These are phyloP conservation scores for Pinus tabuliformis DNA, from an alignment of 75 land plant genomes.

Conservation along the genomic window DNA sequence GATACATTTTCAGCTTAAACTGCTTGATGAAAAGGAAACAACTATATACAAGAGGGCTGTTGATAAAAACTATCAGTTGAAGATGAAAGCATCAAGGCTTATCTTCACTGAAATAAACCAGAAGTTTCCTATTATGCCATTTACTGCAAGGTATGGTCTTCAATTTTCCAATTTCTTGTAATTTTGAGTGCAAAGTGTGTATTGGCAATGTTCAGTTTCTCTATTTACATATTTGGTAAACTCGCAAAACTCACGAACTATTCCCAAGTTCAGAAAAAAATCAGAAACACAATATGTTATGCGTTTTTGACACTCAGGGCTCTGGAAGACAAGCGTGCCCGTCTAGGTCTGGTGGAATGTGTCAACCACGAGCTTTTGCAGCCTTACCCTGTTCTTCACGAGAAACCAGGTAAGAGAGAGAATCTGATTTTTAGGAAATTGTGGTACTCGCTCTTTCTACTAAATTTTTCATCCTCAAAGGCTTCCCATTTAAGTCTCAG, in stretches of 20 bases:
- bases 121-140: slow-evolving; percentile 98
- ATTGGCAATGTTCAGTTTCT: not conserved
- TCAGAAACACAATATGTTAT: too few relatives aligned
- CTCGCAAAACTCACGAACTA: not conserved
- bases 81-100: slow-evolving; percentile 96
- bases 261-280: too few relatives aligned
- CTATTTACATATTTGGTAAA: not conserved
- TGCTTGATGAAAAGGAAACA: slow-evolving; percentile 97
- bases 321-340: slow-evolving; percentile 95
- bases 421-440: too few relatives aligned
- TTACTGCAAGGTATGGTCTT: slow-evolving; percentile 75
- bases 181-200: not conserved
- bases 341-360: slow-evolving; percentile 94
- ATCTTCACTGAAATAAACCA: slow-evolving; percentile 96
- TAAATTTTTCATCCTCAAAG: too few relatives aligned
- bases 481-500: too few relatives aligned
- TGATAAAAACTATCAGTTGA: slow-evolving; percentile 92
- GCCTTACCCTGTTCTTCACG: slow-evolving; percentile 99
- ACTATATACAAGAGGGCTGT: slow-evolving; percentile 97
- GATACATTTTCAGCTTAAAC: slow-evolving; percentile 67
- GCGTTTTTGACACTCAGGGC: slow-evolving; percentile 41
- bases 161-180: not conserved
- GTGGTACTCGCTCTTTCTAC: too few relatives aligned
- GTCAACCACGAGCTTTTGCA: slow-evolving; percentile 95
- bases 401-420: slow-evolving; percentile 68